Base-by-base conservation (phyloP, 345 rosid genomes). In the Lenwebbia sp. region DNA sequence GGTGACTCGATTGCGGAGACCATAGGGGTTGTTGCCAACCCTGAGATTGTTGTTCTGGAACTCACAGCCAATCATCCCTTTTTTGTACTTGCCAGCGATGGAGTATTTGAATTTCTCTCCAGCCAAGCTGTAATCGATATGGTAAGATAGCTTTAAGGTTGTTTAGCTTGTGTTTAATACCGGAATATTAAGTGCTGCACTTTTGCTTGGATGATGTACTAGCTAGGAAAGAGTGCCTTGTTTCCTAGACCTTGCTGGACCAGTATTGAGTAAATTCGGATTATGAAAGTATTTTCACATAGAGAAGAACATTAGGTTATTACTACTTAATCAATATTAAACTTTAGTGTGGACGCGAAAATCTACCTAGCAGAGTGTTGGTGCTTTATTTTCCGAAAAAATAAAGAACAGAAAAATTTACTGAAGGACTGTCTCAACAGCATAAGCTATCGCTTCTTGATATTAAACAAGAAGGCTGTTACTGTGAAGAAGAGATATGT, bases 41-140 rank as follows among this genome's bases (percentile, higher is more conserved):
- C 99, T 82, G 99, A 97, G 91, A 94, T 97, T 88, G 94, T 92
- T 85, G 98, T 94, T 84, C 86, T 95, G 87, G 98, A 97, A 92
- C 99, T 97, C 30, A 88, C 95, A n/a, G 89, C 92, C 28, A 90
- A 94, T 65, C 91, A 96, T 91, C 99, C 98, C 85, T 97, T 97
- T 91, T 94, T 97, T 87, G 98, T 97, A 91, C 89, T 97, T 87
- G 99, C 99, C 86, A 97, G 99, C 89, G 99, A 97, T 92, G 99
- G 99, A 54, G 99, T 97, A 55, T 97, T 97, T 10, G 99, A 97
- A 92, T 97, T 97, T 87, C 91, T 97, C 44, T 96, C 99, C 40
- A 97, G 99, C 90, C 99, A 97, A 89, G 87, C 93, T 75, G 99
- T 96, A 90, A 94, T 97, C 91, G 99, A 97, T 91, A 97, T 97